Evolutionary conservation across 140 eudicot species (phyloP).

Genomic region (Cichorium intybus): DNA sequence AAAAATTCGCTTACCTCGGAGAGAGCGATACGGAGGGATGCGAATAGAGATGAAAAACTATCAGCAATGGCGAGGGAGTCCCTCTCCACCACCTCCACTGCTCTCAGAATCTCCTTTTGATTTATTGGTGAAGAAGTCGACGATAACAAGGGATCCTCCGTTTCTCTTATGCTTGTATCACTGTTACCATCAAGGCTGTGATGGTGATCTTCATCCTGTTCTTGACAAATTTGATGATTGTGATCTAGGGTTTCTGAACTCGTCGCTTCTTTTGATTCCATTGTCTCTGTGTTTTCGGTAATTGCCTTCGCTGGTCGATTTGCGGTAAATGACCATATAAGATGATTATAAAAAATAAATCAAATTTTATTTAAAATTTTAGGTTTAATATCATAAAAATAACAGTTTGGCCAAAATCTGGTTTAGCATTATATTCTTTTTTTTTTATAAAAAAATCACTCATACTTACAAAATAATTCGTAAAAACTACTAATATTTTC

Average conservation of each 20-base stretch:
- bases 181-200: background rate
- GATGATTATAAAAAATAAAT: background rate
- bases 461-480: too few species aligned
- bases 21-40: slow-evolving; percentile 79
- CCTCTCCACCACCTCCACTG: slow-evolving; percentile 72
- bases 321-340: background rate
- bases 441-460: too few species aligned
- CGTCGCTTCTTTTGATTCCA: slow-evolving; percentile 31
- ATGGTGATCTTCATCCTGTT: background rate
- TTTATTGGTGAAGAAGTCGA: slow-evolving; percentile 28
- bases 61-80: slow-evolving; percentile 84
- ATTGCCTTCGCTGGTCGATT: background rate
- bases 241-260: slow-evolving; percentile 32
- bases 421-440: too few species aligned
- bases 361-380: too few species aligned
- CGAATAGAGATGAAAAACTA: slow-evolving; percentile 77
- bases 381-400: too few species aligned
- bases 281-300: slow-evolving; percentile 5
- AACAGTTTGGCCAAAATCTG: too few species aligned
- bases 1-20: slow-evolving; percentile 54
- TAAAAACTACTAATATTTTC: too few species aligned
- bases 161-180: slow-evolving; percentile 12
- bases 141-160: slow-evolving; percentile 3
- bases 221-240: slow-evolving; percentile 7
- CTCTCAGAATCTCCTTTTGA: slow-evolving; percentile 56